Evolutionary conservation across 345 rosid genomes (phyloP).

Genomic region (Linum tenue): DNA sequence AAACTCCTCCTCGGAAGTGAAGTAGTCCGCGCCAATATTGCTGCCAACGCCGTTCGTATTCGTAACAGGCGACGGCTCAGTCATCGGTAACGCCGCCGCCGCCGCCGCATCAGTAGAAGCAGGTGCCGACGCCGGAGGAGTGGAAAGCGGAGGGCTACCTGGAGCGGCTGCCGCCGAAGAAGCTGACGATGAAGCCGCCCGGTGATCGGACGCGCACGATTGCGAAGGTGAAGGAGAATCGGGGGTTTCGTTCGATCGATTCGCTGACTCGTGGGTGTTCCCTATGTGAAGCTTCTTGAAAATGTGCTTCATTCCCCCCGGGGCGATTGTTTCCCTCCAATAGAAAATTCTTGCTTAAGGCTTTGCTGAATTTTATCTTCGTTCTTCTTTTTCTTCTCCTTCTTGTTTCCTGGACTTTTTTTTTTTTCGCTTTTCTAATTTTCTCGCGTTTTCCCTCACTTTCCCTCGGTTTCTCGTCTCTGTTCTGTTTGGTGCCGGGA

Average conservation of each 20-base stretch:
- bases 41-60: slow-evolving; percentile 10
- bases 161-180: slow-evolving; percentile 27
- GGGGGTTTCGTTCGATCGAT: slow-evolving; percentile 60
- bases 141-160: slow-evolving; percentile 27
- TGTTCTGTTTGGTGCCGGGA: background rate
- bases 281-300: slow-evolving; percentile 87
- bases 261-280: slow-evolving; percentile 48
- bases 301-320: slow-evolving; percentile 68
- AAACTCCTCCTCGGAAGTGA: slow-evolving; percentile 86
- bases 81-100: slow-evolving; percentile 16
- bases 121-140: background rate
- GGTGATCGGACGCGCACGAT: slow-evolving; percentile 43
- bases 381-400: background rate
- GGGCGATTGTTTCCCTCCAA: background rate
- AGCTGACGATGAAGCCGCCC: slow-evolving; percentile 8
- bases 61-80: background rate
- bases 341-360: background rate
- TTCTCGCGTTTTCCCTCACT: slow-evolving; percentile 2
- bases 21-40: slow-evolving; percentile 40
- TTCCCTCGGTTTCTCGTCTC: slow-evolving; percentile 8
- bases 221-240: slow-evolving; percentile 19
- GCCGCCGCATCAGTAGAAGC: slow-evolving; percentile 18
- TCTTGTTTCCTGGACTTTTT: background rate
- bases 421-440: background rate
- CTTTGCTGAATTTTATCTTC: background rate